phyloP scores from a whole-genome alignment of 352 stramenopile species.

The Globisporangium cederbergense region DNA sequence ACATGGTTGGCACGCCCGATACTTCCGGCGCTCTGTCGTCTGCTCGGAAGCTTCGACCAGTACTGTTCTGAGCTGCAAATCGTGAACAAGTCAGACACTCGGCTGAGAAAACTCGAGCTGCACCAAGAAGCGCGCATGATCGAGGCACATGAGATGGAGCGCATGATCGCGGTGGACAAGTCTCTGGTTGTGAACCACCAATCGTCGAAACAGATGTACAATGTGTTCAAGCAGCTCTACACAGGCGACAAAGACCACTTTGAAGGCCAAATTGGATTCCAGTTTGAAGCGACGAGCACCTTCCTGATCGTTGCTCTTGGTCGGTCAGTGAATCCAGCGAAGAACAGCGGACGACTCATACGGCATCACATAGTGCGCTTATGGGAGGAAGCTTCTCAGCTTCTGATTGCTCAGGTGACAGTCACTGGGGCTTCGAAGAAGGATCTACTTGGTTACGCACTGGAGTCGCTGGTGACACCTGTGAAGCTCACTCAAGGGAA shows the following conservation, averaged over 20 bases:
- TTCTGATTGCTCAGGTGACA: conserved; percentile 57
- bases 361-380: conserved; percentile 74
- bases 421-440: conserved; percentile 65
- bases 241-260: conserved; percentile 89
- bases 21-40: conserved; percentile 55
- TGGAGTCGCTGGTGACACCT: conserved; percentile 51
- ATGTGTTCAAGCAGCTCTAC: conserved; percentile 87
- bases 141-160: conserved; percentile 65
- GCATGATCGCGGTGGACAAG: conserved; percentile 45
- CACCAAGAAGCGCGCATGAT: conserved; percentile 54
- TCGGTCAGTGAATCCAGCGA: conserved; percentile 66
- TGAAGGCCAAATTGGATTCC: conserved; percentile 86
- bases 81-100: conserved; percentile 59
- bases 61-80: conserved; percentile 66
- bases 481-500: conserved; percentile 77
- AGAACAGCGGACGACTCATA: conserved; percentile 60
- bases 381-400: conserved; percentile 81
- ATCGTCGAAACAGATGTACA: conserved; percentile 74
- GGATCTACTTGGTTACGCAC: conserved; percentile 71
- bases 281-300: conserved; percentile 82
- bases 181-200: conserved; percentile 41
- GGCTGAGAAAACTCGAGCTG: conserved; percentile 60
- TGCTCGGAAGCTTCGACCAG: conserved; percentile 66
- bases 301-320: conserved; percentile 82
- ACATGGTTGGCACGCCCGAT: conserved; percentile 73